Base-by-base conservation (phyloP, 495 filamentous ascomycete genomes). In the Polyplosphaeria fusca region DNA sequence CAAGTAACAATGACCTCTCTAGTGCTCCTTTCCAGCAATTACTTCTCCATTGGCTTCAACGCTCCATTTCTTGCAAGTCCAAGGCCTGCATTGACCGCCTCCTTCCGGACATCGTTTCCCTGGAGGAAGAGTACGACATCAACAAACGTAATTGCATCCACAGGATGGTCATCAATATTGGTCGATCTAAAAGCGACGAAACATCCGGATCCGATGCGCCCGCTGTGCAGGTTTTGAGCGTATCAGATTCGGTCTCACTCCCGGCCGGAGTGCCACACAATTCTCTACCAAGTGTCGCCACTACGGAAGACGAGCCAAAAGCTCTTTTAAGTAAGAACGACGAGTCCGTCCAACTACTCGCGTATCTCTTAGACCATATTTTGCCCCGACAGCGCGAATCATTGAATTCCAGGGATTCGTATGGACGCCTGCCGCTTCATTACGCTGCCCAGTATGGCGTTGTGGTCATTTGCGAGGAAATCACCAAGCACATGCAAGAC, bases 361-460 rank as follows among this genome's bases (percentile, higher is more conserved):
- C 78, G 16, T 87, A 86, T 67, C 65, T 96, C 18, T 75, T 98
- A 13, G 81, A 89, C 20, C 71, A 77, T 5, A 77, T 98, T 37
- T 76, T 74, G n/a, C 77, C 80, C 1, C 67, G 79, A 11, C 93
- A 97, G 58, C 79, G 86, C 11, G 47, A 64, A n/a, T 84, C 87
- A 3, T 68, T 98, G 20, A 72, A 78, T 40, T 78, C 78, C 19
- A 83, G 77, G 52, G 93, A 98, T 73, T 67, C 81, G 1, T 87
- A 91, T 45, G 91, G 90, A 4, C 88, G 93, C 9, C 82, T 90
- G 28, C 90, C 93, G 23, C 76, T 98, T 24, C 93, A 98, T 67
- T 98, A 98, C 70, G 92, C 89, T 3, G 93, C 93, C 0, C 89
- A 96, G 71, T 95, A 93, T 68, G 93, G 93, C 2, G 88, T 96